Conservation (phyloP, 23 red algal genomes). For the Chondrus crispus region DNA sequence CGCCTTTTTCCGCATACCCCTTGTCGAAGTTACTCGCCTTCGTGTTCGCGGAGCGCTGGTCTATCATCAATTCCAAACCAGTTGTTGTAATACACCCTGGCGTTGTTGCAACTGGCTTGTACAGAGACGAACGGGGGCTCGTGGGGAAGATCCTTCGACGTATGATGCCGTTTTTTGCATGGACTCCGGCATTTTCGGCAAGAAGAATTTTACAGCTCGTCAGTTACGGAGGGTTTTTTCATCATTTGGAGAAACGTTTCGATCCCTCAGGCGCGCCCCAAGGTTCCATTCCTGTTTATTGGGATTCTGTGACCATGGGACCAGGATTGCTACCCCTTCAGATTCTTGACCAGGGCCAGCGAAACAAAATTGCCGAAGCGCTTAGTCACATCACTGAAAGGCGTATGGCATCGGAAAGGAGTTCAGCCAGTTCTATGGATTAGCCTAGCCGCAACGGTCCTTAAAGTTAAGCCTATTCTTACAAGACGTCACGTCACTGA, state of each 20-base stretch:
- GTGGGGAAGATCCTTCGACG: slow-evolving; percentile 19
- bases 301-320: slow-evolving; percentile 30
- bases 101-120: slow-evolving; percentile 45
- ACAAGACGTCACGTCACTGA: too few relatives aligned
- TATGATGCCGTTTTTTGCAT: slow-evolving; percentile 14
- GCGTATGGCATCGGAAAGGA: too few relatives aligned
- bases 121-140: slow-evolving; percentile 21
- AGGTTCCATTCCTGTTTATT: too few relatives aligned
- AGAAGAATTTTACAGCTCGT: slow-evolving; percentile 6
- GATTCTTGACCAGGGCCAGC: neutral
- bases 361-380: neutral
- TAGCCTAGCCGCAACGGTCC: too few relatives aligned
- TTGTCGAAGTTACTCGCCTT: slow-evolving; percentile 36
- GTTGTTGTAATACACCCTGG: slow-evolving; percentile 56
- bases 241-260: too few relatives aligned
- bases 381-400: too few relatives aligned
- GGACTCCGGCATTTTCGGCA: slow-evolving; percentile 1
- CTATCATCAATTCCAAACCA: neutral
- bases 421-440: too few relatives aligned
- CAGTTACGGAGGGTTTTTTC: too few relatives aligned
- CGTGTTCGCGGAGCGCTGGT: slow-evolving; percentile 1
- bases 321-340: neutral
- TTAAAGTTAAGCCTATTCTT: too few relatives aligned
- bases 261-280: too few relatives aligned
- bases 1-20: slow-evolving; percentile 31